phyloP scores from a whole-genome alignment of 2,329 filamentous ascomycete species.

The Epicoccum nigrum region DNA sequence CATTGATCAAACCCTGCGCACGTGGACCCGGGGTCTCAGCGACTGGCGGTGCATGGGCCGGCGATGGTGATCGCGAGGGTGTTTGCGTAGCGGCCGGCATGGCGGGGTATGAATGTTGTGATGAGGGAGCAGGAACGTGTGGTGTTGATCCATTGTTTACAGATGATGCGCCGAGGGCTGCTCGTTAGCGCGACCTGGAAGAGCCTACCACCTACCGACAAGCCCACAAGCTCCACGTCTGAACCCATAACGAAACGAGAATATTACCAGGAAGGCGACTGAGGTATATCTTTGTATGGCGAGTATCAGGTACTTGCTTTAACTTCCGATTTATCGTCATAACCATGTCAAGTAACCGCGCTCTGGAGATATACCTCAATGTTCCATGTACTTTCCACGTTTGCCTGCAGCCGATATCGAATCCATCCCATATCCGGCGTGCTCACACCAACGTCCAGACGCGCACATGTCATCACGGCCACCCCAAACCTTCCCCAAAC shows the following conservation, averaged over 20 bases:
- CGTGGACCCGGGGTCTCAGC: constrained; percentile 63
- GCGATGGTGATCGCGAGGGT: constrained; percentile 55
- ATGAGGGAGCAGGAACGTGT: constrained; percentile 2
- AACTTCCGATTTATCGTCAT: too few relatives aligned
- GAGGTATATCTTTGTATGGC: too few relatives aligned
- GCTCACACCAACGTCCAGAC: neutral
- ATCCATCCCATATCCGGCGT: constrained; percentile 4
- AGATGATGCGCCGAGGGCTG: constrained; percentile 6
- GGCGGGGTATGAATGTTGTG: constrained; percentile 18
- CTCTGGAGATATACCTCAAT: too few relatives aligned
- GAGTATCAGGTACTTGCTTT: too few relatives aligned
- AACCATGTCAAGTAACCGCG: too few relatives aligned
- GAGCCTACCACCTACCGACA: too few relatives aligned
- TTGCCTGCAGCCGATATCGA: too few relatives aligned
- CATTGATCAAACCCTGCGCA: constrained; percentile 64
- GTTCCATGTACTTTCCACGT: too few relatives aligned
- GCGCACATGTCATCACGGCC: constrained; percentile 3
- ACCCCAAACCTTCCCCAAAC: constrained; percentile 7
- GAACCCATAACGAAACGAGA: too few relatives aligned
- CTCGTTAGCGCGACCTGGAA: constrained; percentile 2
- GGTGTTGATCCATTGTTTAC: constrained; percentile 16
- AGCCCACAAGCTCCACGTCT: too few relatives aligned
- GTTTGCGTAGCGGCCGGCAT: constrained; percentile 41
- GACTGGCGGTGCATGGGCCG: constrained; percentile 59
- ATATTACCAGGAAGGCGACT: too few relatives aligned